Conservation (phyloP, 805 yeast species). For the Ascoidea tarda region DNA sequence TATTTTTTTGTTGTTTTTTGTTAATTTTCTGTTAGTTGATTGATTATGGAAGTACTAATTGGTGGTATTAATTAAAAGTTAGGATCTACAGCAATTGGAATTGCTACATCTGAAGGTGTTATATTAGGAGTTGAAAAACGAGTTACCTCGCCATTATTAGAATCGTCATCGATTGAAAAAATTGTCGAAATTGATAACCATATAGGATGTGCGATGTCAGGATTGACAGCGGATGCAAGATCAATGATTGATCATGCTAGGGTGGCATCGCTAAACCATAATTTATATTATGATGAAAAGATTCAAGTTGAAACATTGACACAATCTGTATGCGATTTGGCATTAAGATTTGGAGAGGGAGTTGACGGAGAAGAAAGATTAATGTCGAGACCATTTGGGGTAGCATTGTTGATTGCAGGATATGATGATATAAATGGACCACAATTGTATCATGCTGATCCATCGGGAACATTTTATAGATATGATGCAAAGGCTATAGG, state of each 20-base stretch:
- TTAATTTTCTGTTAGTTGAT: background rate
- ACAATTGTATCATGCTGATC: conserved; percentile 96
- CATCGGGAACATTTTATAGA: conserved; percentile 94
- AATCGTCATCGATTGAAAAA: conserved; percentile 88
- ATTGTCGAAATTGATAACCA: conserved; percentile 90
- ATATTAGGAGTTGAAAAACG: conserved; percentile 94
- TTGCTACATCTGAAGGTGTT: conserved; percentile 90
- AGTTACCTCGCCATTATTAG: conserved; percentile 84
- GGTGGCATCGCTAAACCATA: conserved; percentile 76
- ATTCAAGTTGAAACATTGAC: conserved; percentile 88
- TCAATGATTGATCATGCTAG: conserved; percentile 98
- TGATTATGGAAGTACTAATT: background rate
- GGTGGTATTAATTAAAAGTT: conserved; percentile 18
- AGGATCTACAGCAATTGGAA: conserved; percentile 98
- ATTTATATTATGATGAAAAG: conserved; percentile 81
- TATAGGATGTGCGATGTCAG: conserved; percentile 98
- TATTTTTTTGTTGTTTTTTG: background rate
- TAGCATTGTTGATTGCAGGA: conserved; percentile 92
- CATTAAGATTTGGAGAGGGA: conserved; percentile 82
- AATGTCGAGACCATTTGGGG: conserved; percentile 99
- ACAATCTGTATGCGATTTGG: conserved; percentile 93
- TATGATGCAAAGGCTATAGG: conserved; percentile 99
- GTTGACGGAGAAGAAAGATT: conserved; percentile 72
- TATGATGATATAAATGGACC: conserved; percentile 88
- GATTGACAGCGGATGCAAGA: conserved; percentile 96